A percentile compares a stretch with the other conserved stretches of the same genome.
Conservation (phyloP, 352 stramenopile genomes). For the Pythium angustatum region DNA sequence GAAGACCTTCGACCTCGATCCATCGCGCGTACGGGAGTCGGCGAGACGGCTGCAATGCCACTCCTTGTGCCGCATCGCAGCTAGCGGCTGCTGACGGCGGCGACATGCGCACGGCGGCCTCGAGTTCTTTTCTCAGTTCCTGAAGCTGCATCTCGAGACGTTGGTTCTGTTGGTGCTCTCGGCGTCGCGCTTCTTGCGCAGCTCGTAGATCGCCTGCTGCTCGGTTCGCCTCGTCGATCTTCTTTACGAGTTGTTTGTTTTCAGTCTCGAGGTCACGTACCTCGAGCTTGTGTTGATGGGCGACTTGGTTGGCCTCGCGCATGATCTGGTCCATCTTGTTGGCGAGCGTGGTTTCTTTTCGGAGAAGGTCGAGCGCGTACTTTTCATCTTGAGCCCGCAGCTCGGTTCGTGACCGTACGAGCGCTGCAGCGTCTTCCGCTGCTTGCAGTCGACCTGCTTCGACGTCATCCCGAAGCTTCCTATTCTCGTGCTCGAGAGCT, state of each 20-base stretch:
- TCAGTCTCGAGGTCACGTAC: conserved; percentile 26
- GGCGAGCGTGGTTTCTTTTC: conserved; percentile 34
- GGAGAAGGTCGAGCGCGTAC: conserved; percentile 40
- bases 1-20: conserved; percentile 79
- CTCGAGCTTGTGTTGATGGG: conserved; percentile 54
- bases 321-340: conserved; percentile 57
- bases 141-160: conserved; percentile 8
- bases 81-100: neutral
- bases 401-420: conserved; percentile 44
- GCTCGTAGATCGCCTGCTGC: neutral
- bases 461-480: conserved; percentile 34
- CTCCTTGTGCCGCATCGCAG: neutral
- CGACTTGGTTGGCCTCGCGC: conserved; percentile 48
- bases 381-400: conserved; percentile 55
- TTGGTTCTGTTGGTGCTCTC: conserved; percentile 17
- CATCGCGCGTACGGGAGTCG: conserved; percentile 78
- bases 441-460: conserved; percentile 25
- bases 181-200: neutral
- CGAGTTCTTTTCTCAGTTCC: conserved; percentile 29
- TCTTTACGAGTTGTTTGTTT: conserved; percentile 22
- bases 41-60: conserved; percentile 45
- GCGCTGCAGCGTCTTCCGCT: conserved; percentile 28
- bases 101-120: neutral
- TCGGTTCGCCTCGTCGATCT: neutral
- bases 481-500: conserved; percentile 37